Conservation (phyloP, 768 basidiomycete genomes). For the Mycena galericulata region DNA sequence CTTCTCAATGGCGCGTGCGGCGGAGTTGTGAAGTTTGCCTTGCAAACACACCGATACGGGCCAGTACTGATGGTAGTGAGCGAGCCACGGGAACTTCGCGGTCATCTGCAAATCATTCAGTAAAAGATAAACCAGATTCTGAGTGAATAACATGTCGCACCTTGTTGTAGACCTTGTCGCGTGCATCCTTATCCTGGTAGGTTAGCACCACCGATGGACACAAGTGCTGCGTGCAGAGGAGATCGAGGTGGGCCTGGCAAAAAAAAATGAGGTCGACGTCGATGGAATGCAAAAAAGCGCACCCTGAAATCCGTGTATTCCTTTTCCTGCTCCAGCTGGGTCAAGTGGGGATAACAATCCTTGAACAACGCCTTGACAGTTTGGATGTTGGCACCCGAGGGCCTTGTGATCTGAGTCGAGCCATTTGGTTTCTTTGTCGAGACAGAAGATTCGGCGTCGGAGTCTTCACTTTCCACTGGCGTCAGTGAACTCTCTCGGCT, state of each 20-base stretch:
- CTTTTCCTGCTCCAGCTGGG: not conserved
- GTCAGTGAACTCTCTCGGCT: slow-evolving; percentile 10
- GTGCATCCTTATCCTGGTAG: not conserved
- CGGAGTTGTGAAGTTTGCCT: slow-evolving; percentile 17
- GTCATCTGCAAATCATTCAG: slow-evolving; percentile 10
- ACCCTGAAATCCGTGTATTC: slow-evolving; percentile 7
- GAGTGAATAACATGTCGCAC: not conserved
- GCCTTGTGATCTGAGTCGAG: not conserved
- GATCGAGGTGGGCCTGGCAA: not conserved
- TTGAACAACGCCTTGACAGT: slow-evolving; percentile 2
- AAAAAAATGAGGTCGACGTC: not conserved
- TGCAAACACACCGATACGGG: slow-evolving; percentile 12
- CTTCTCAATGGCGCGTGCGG: slow-evolving; percentile 1
- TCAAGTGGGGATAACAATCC: slow-evolving; percentile 1
- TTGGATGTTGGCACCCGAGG: slow-evolving; percentile 10
- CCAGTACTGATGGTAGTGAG: not conserved
- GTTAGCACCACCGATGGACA: not conserved
- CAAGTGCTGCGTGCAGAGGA: not conserved
- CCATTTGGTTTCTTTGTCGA: not conserved
- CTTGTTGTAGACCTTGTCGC: not conserved
- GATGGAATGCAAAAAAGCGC: not conserved
- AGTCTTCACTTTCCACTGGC: not conserved
- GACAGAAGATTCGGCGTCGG: not conserved
- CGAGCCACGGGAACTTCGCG: slow-evolving; percentile 7
- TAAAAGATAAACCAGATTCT: not conserved